Conservation (phyloP, 2,329 filamentous ascomycete genomes). For the Dactylellina parvicollis region DNA sequence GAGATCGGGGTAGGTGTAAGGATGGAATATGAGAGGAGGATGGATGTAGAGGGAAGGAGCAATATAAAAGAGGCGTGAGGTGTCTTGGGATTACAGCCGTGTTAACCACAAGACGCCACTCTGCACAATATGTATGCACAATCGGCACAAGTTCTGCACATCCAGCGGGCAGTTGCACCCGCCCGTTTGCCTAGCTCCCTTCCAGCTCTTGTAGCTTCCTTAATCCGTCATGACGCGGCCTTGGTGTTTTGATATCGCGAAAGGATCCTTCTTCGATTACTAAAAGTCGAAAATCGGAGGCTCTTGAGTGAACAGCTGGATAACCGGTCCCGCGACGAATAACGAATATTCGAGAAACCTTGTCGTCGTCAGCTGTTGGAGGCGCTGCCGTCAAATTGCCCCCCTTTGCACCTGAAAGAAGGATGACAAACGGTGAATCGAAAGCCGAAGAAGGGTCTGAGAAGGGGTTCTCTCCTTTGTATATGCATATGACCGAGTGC, state of each 20-base stretch:
- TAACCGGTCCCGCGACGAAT: not conserved
- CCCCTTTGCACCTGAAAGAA: not conserved
- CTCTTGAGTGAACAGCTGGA: not conserved
- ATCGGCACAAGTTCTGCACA: too few species aligned
- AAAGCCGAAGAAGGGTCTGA: constrained; percentile 18
- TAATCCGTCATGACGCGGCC: constrained; percentile 44
- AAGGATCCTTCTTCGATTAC: not conserved
- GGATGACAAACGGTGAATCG: constrained; percentile 46
- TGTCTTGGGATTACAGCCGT: constrained; percentile 5
- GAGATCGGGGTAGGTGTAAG: not conserved
- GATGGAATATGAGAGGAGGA: not conserved
- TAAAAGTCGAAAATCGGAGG: not conserved
- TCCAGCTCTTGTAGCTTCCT: constrained; percentile 15
- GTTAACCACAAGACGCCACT: constrained; percentile 6
- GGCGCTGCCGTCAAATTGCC: not conserved
- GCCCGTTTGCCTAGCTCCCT: constrained; percentile 20
- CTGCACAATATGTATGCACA: constrained; percentile 7
- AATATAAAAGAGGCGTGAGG: constrained; percentile 13
- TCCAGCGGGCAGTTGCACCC: constrained; percentile 30
- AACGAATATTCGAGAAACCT: constrained; percentile 48
- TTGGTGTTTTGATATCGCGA: not conserved
- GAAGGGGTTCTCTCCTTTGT: too few species aligned
- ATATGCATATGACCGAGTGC: too few species aligned
- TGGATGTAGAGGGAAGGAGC: not conserved
- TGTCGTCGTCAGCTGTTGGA: constrained; percentile 42